Conservation (phyloP, 768 basidiomycete genomes). For the Mycena indigotica region DNA sequence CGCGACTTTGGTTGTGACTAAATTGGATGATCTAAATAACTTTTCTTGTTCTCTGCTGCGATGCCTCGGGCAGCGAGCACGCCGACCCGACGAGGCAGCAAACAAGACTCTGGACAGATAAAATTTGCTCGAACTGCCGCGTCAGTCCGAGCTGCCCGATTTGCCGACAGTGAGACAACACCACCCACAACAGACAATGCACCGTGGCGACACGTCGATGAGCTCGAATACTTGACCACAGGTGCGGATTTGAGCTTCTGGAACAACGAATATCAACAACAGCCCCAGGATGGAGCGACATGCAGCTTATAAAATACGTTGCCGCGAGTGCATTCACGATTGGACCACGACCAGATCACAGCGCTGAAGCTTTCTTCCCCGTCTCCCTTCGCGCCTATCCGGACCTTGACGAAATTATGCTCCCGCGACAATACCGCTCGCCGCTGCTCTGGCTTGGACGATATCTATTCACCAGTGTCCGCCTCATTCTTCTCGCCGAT, state of each 20-base stretch:
- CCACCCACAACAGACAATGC: no score
- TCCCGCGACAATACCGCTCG: conserved; percentile 45
- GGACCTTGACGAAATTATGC: conserved; percentile 5
- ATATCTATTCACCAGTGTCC: conserved; percentile 45
- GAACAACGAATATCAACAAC: no score
- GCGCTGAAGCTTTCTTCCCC: not conserved
- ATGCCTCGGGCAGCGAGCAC: not conserved
- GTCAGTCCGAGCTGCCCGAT: not conserved
- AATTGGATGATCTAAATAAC: no score
- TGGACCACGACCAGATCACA: not conserved
- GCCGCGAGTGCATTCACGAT: not conserved
- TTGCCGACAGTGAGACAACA: not conserved
- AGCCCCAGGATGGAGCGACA: conserved; percentile 1
- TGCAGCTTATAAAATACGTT: not conserved
- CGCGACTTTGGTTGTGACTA: no score
- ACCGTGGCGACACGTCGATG: not conserved
- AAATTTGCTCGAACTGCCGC: not conserved
- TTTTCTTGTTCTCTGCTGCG: not conserved
- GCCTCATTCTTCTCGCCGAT: conserved; percentile 40
- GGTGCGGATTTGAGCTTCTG: no score
- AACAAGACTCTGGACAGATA: not conserved
- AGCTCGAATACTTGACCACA: not conserved
- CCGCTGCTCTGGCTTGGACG: conserved; percentile 49
- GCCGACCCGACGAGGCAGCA: not conserved
- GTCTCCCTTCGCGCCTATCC: not conserved